Percentiles rank a stretch among this genome's conserved stretches.
Evolutionary conservation across 2,329 filamentous ascomycete genomes (phyloP).

Genomic region (Helicocarpus griseus): DNA sequence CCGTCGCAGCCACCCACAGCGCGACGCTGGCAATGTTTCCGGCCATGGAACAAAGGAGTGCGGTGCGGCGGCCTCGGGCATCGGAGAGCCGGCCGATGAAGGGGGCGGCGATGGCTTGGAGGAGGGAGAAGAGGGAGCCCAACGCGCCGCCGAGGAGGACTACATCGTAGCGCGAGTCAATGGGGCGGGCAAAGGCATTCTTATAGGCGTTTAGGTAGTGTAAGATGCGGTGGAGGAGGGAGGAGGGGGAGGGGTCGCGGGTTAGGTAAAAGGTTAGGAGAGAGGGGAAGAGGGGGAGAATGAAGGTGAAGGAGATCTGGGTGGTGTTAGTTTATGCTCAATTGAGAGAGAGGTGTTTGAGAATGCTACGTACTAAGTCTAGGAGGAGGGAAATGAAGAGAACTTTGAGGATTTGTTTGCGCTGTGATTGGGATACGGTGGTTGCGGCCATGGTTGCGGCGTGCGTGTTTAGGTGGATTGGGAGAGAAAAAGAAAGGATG

Average conservation of each 20-base stretch:
- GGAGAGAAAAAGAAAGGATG: not conserved
- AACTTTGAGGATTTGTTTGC: conserved; percentile 76
- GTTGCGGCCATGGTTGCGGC: conserved; percentile 24
- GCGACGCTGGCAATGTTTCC: conserved; percentile 91
- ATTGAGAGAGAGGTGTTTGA: not conserved
- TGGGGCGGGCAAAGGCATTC: conserved; percentile 78
- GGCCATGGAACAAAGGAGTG: conserved; percentile 80
- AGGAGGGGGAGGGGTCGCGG: conserved; percentile 54
- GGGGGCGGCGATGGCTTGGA: conserved; percentile 86
- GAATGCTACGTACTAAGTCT: conserved; percentile 61
- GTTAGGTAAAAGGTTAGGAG: conserved; percentile 94
- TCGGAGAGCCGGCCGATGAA: conserved; percentile 85
- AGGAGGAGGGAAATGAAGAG: conserved; percentile 82
- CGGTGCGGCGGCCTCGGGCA: conserved; percentile 73
- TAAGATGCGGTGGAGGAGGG: conserved; percentile 69
- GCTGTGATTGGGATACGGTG: conserved; percentile 37
- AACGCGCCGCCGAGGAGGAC: conserved; percentile 88
- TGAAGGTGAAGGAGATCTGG: conserved; percentile 96
- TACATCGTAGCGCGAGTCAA: conserved; percentile 94
- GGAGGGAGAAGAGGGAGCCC: conserved; percentile 84
- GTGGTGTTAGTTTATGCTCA: not conserved
- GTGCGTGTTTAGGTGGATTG: not conserved
- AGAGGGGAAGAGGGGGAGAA: conserved; percentile 89
- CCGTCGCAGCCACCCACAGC: conserved; percentile 84
- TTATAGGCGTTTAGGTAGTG: conserved; percentile 89